Base-by-base conservation (phyloP, 345 rosid species). In the Eucalyptus curtisii region DNA sequence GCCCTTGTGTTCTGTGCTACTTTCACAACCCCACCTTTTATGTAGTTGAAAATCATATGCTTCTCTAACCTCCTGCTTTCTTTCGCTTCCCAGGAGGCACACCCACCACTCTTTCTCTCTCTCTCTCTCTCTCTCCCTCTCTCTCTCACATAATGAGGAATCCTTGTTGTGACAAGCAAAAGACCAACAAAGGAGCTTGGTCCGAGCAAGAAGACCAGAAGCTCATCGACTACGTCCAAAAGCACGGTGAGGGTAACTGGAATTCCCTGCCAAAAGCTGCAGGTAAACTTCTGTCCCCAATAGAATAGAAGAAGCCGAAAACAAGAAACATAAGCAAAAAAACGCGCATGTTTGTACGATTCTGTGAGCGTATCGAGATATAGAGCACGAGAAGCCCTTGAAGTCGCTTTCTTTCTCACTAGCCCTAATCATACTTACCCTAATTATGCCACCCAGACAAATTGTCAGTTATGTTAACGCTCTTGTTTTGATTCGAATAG, bases 211-310 rank as follows among this genome's bases (percentile, higher is more conserved):
- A 92, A 87, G 91, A 90, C 87, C 91, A 90, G 85, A 91, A 88
- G 89, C 93, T 91, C 64, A 87, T 90, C n/a, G 91, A 90, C 30
- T 88, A 89, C 84, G 87, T 89, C 49, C 89, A 52, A 27, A 85
- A 89, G 49, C 93, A 90, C 16, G 92, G 93, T 30, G 89, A 91
- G 87, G 93, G 93, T n/a, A 89, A 90, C 86, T 90, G 93, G 92
- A 53, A 88, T 24, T 89, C 92, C 30, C 86, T 91, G 37, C 93
- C 93, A 31, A 55, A 66, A 44, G 93, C 93, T 86, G 89, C 92
- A 3, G 93, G 93, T 91, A 88, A 71, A 12, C 82, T 76, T 76
- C 82, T 20, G 82, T 76, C 82, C 42, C 47, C 27, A 37, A 20
- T 37, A 76, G 47, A 37, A 76, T 76, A 37, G 82, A 76, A 37